These are phyloP conservation scores for Mayamaea pseudoterrestris DNA, from an alignment of 108 stramenopile species.

Conservation along the genomic window DNA sequence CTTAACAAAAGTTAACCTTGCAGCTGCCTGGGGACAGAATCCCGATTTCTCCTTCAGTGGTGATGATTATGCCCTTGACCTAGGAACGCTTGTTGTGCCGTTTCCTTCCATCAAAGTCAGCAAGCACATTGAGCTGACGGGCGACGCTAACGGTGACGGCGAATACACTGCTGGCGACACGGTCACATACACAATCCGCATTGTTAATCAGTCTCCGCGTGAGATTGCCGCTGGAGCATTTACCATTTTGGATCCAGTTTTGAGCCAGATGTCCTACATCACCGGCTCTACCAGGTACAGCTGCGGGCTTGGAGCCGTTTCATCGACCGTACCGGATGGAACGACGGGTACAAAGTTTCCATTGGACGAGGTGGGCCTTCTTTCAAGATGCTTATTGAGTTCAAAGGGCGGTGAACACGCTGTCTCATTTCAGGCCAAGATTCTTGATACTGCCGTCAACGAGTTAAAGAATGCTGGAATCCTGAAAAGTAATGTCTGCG, in stretches of 20 bases:
- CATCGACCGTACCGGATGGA: background rate
- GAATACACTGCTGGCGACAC: slow-evolving; percentile 2
- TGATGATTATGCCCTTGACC: slow-evolving; percentile 7
- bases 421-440: background rate
- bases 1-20: slow-evolving; percentile 9
- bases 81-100: slow-evolving; percentile 7
- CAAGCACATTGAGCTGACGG: background rate
- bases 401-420: background rate
- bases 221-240: background rate
- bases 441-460: background rate
- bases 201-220: too few species aligned
- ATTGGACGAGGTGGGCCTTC: background rate
- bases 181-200: background rate
- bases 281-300: background rate
- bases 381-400: background rate
- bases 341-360: background rate
- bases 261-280: background rate
- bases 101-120: background rate
- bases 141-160: slow-evolving; percentile 5
- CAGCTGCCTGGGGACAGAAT: slow-evolving; percentile 14
- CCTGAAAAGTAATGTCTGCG: background rate
- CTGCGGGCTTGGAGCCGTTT: background rate
- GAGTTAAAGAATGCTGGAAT: background rate
- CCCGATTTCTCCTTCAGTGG: background rate
- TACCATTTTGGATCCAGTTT: background rate